Base-by-base conservation (phyloP, 352 stramenopile species). In the Pythium rishiriense region DNA sequence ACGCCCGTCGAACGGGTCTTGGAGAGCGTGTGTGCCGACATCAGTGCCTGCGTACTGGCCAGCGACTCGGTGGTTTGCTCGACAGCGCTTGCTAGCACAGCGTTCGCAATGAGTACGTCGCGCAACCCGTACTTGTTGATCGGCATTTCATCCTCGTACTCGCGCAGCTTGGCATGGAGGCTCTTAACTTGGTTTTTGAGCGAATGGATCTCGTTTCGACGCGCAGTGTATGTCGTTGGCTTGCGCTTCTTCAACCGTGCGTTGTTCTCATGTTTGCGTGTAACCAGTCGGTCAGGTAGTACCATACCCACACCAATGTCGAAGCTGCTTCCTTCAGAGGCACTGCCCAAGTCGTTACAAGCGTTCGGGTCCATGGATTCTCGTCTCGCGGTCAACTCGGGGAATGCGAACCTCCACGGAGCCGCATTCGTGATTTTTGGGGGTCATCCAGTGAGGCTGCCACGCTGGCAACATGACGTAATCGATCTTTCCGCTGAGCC, bases 141-240 rank as follows among this genome's bases (percentile, higher is more conserved):
- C 2, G 52, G 21, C 15, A 25, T n/a, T 17, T 49, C 22, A 4
- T n/a, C 6, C 52, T 49, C 37, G 33, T 35, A 25, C 11, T 26
- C 19, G 24, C 21, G 21, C 11, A 64, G 24, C 37, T 58, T 35
- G 17, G 12, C 12, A 1, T 41, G 9, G 3, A 64, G 35, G 6
- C 35, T 4, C 24, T 33, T 6, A 31, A 58, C 12, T n/a, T 64
- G 26, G 22, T 33, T 47, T 47, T 51, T 22, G 4, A 64, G 48
- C 17, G 37, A 21, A 2, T 29, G 29, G 17, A 58, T 64, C 25
- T 64, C 58, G 17, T 64, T 47, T 47, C 37, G 47, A n/a, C 56
- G 42, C 43, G 24, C 28, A n/a, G 47, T 55, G 35, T 63, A 55
- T 29, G 56, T 63, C 29, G 24, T 26, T 29, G n/a, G n/a, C n/a